Evolutionary conservation across 2,329 filamentous ascomycete species (phyloP), one percentile per base, ranked within the genome.

Genomic region (Cryphonectria parasitica): DNA sequence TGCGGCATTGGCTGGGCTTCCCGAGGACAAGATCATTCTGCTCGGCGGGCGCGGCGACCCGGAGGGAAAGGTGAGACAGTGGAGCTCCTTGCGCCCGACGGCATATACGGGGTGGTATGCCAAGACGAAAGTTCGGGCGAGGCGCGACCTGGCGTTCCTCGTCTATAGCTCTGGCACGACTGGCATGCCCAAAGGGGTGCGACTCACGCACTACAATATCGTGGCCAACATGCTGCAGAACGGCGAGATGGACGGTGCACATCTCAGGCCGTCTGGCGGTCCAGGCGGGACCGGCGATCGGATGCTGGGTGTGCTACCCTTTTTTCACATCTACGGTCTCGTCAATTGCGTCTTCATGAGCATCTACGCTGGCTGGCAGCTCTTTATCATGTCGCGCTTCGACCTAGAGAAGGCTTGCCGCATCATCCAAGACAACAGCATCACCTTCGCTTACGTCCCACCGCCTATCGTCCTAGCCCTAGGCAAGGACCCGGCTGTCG

Each of bases 131-230:
- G 81, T 94, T 66, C 84, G 92, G 64, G 88, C 93, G 0, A 85
- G 86, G 65, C 90, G 89, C 70, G 94, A 97, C 77, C 79, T 96
- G 36, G 91, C 93, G 0, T 97, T 96, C 77, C 81, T 98, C 70
- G 93, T 97, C 0, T 98, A 97, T 80, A 94, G 91, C 65, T 95
- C 91, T 10, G 95, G 95, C 10, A 98, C 95, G 0, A 98, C 95
- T 0, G 95, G 95, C 1, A 83, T 94, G 66, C 95, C 95, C 0
- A 98, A 98, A 80, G 95, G 95, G 22, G 95, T 98, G 19, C 92
- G 93, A 88, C 84, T 98, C 43, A 92, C 89, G 10, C 95, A 98
- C 80, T 80, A 83, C 74, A 98, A 98, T 78, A 90, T 97, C 71
- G 88, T 97, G 15, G 83, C 93, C 71, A 97, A 97, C 79, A 78